Percentiles rank a stretch among this genome's conserved stretches.
Conservation (phyloP, 495 filamentous ascomycete genomes). For the Penicillium subrubescens region DNA sequence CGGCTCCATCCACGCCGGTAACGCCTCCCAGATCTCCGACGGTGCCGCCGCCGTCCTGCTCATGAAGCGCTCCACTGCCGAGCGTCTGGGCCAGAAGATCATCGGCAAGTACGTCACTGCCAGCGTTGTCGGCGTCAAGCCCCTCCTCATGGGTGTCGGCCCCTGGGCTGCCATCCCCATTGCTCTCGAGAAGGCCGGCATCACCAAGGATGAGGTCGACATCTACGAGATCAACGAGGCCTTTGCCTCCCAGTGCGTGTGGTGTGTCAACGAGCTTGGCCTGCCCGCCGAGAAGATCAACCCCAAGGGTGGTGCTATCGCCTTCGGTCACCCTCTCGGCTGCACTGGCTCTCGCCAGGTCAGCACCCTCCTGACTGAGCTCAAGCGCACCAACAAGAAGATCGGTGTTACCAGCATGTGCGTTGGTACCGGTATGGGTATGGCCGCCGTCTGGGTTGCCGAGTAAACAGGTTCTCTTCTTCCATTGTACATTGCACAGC, state of each 20-base stretch:
- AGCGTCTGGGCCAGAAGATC: slow-evolving; percentile 83
- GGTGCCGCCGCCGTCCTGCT: slow-evolving; percentile 93
- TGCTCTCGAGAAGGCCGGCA: slow-evolving; percentile 81
- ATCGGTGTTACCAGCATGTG: slow-evolving; percentile 96
- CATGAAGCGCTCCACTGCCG: slow-evolving; percentile 92
- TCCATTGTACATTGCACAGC: slow-evolving; percentile 36
- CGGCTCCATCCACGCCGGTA: slow-evolving; percentile 92
- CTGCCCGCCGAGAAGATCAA: slow-evolving; percentile 81
- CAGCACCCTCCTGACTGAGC: slow-evolving; percentile 84
- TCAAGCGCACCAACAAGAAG: slow-evolving; percentile 77
- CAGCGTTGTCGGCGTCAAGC: slow-evolving; percentile 84
- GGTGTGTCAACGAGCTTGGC: slow-evolving; percentile 87
- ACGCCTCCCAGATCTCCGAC: slow-evolving; percentile 93
- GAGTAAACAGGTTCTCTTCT: slow-evolving; percentile 55
- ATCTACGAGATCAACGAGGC: slow-evolving; percentile 99
- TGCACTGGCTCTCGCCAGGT: slow-evolving; percentile 95
- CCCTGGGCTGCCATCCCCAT: slow-evolving; percentile 96
- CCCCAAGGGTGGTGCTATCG: slow-evolving; percentile 96
- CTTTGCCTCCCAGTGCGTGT: slow-evolving; percentile 92
- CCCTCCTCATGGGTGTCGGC: slow-evolving; percentile 92
- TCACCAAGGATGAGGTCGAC: slow-evolving; percentile 89
- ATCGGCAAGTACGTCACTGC: slow-evolving; percentile 87
- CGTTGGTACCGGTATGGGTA: slow-evolving; percentile 94
- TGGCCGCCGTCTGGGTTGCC: slow-evolving; percentile 92
- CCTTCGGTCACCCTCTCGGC: slow-evolving; percentile 96